Conservation (phyloP, 208 protist genomes). For the Porcisia deanei region DNA sequence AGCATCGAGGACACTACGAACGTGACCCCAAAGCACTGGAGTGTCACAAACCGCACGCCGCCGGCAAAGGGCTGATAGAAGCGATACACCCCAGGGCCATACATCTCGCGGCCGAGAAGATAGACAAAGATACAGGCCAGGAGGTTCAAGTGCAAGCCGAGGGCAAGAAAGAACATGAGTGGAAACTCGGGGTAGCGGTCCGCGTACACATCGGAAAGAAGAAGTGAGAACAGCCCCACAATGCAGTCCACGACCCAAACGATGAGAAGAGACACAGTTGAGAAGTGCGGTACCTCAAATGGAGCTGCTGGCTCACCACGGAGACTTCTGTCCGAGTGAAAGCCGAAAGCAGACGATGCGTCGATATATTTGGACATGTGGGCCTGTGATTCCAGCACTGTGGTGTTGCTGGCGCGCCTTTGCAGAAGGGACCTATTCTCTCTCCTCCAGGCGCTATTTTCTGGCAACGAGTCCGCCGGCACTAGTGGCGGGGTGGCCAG, state of each 20-base stretch:
- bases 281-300: conserved; percentile 50
- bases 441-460: background rate
- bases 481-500: background rate
- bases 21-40: conserved; percentile 72
- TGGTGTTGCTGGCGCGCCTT: background rate
- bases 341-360: background rate
- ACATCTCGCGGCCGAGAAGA: conserved; percentile 45
- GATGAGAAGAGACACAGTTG: conserved; percentile 54
- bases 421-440: no score
- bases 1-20: conserved; percentile 33
- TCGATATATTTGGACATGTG: background rate
- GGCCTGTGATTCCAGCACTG: conserved; percentile 9
- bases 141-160: conserved; percentile 46
- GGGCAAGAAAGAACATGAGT: conserved; percentile 42
- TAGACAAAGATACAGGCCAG: conserved; percentile 54
- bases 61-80: conserved; percentile 87
- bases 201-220: conserved; percentile 68
- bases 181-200: conserved; percentile 44
- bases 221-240: conserved; percentile 47
- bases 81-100: conserved; percentile 47
- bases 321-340: background rate
- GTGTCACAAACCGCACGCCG: conserved; percentile 63
- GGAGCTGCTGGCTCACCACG: background rate
- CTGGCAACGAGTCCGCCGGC: background rate
- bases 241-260: conserved; percentile 60